These are phyloP conservation scores for Serendipita sp. DNA, from an alignment of 768 basidiomycete genomes.

Conservation along the genomic window DNA sequence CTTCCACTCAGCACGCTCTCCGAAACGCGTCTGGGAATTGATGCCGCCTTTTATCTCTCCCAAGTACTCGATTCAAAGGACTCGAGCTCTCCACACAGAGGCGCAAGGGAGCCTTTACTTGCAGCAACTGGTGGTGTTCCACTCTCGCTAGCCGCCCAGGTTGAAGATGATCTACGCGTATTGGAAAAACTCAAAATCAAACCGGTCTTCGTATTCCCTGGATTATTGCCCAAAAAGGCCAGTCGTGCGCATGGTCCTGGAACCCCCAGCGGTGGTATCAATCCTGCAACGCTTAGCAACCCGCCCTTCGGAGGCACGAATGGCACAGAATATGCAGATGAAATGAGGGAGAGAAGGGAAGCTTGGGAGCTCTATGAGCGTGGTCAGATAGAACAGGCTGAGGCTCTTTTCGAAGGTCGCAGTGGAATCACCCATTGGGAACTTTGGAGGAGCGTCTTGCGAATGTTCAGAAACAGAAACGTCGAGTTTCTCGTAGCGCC, in stretches of 20 bases:
- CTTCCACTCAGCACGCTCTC: constrained; percentile 66
- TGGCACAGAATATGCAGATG: constrained; percentile 33
- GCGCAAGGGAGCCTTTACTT: constrained; percentile 56
- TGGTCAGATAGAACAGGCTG: constrained; percentile 80
- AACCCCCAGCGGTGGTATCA: neutral
- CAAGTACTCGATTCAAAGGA: constrained; percentile 57
- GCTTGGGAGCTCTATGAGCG: constrained; percentile 93
- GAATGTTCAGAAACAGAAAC: constrained; percentile 85
- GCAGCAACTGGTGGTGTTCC: constrained; percentile 93
- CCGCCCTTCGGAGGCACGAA: constrained; percentile 7
- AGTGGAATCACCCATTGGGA: constrained; percentile 66
- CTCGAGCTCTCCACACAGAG: neutral
- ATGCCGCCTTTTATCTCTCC: constrained; percentile 81
- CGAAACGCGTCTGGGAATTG: constrained; percentile 91
- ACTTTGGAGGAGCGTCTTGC: constrained; percentile 82
- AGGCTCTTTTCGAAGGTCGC: constrained; percentile 65
- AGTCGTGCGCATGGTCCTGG: constrained; percentile 41
- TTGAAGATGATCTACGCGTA: constrained; percentile 80
- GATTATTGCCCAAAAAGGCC: constrained; percentile 63
- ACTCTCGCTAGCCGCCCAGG: constrained; percentile 68
- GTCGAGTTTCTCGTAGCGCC: constrained; percentile 96
- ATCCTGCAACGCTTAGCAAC: neutral
- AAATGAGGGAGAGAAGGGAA: constrained; percentile 58
- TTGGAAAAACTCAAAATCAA: constrained; percentile 90
- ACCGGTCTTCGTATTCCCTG: constrained; percentile 96